These are phyloP conservation scores for Cladorrhinum sp. DNA, from an alignment of 2,329 filamentous ascomycete genomes.

Conservation along the genomic window DNA sequence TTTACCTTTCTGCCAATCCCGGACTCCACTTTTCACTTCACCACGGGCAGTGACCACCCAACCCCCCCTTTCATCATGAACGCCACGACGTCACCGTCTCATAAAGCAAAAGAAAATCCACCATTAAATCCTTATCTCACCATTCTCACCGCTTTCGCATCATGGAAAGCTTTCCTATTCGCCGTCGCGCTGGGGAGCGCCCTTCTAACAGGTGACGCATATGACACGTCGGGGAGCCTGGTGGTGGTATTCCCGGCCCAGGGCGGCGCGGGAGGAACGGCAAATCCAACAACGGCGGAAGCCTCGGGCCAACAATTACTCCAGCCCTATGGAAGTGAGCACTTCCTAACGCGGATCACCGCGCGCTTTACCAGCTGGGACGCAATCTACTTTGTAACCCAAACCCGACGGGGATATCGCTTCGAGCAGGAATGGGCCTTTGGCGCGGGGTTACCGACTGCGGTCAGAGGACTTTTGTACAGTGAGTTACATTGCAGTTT, in stretches of 20 bases:
- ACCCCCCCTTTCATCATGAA: neutral
- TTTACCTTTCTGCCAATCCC: neutral
- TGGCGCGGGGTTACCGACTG: conserved; percentile 48
- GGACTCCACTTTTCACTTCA: neutral
- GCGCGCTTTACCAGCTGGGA: conserved; percentile 73
- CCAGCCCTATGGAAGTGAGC: neutral
- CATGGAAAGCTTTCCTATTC: conserved; percentile 69
- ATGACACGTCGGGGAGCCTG: conserved; percentile 72
- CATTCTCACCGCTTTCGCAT: conserved; percentile 45
- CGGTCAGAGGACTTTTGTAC: conserved; percentile 38
- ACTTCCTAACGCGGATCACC: conserved; percentile 35
- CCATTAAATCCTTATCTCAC: conserved; percentile 23
- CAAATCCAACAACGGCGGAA: conserved; percentile 15
- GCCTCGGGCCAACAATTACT: neutral
- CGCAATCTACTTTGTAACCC: conserved; percentile 69
- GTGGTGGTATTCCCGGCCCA: conserved; percentile 39
- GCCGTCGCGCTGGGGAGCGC: conserved; percentile 52
- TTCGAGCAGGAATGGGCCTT: conserved; percentile 89
- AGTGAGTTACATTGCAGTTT: conserved; percentile 27
- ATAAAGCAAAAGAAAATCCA: neutral
- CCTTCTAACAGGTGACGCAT: conserved; percentile 53
- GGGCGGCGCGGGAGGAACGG: conserved; percentile 31
- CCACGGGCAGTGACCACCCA: neutral
- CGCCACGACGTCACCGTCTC: too few relatives aligned
- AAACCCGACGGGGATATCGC: conserved; percentile 60